A percentile compares a stretch with the other conserved stretches of the same genome.
Evolutionary conservation across 352 stramenopile species (phyloP).

Genomic region (Globisporangium paroecandrum): DNA sequence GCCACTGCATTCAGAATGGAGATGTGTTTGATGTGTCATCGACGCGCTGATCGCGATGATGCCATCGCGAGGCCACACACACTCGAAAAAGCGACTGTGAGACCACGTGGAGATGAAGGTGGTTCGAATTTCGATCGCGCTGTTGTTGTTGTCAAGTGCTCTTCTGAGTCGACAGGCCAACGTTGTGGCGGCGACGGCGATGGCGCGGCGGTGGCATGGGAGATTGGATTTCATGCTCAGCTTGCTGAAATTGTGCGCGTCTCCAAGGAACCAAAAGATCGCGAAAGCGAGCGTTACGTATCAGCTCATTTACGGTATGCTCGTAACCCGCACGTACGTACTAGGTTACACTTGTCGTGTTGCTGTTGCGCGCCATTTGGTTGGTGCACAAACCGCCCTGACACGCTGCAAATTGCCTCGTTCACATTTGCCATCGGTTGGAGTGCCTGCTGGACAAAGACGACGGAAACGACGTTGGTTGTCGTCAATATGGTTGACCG

Average conservation of each 20-base stretch:
- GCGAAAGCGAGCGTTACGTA: neutral
- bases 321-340: neutral
- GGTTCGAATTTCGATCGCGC: neutral
- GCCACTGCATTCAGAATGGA: neutral
- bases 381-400: neutral
- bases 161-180: neutral
- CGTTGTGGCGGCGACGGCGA: neutral
- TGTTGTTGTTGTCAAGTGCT: neutral
- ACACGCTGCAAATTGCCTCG: neutral
- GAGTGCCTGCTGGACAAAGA: too few species aligned
- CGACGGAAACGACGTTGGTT: neutral
- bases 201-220: too few species aligned
- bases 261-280: neutral
- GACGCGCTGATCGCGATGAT: neutral
- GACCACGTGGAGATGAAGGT: neutral
- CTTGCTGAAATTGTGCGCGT: neutral
- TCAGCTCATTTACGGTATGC: neutral
- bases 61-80: neutral
- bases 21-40: neutral
- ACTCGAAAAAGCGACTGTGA: neutral
- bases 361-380: neutral
- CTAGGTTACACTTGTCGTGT: neutral
- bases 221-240: neutral
- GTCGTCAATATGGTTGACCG: neutral
- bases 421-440: too few species aligned